Evolutionary conservation across 2,329 filamentous ascomycete genomes (phyloP), one percentile per base, ranked within the genome.

Genomic region (Zymoseptoria ardabiliae): DNA sequence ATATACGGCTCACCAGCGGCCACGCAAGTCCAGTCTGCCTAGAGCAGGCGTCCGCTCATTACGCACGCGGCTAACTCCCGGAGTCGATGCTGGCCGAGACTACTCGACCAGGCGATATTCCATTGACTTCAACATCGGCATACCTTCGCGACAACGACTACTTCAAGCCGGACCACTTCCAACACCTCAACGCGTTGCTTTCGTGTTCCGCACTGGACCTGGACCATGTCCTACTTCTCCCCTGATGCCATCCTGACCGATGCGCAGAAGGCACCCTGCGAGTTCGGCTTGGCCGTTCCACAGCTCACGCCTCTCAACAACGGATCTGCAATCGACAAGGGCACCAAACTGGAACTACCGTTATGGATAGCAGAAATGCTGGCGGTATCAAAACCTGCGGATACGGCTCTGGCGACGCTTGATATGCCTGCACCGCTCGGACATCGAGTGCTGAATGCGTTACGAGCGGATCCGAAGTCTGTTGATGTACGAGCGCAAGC

Each of bases 281-380:
- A 89, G 55, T 97, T 97, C 76, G 89, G 96, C 71, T 84, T 97
- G 70, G 89, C 93, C 61, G 87, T 96, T 30, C 88, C 91, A 20
- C 86, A 89, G 58, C 84, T 97, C 52, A 92, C 92, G 66, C 91
- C 96, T 73, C 82, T 99, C 61, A 93, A 90, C 70, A 82, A 89
- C 22, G 82, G 81, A 52, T 81, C 81, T 65, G 81, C 83, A 69
- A 86, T 97, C 68, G 94, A 93, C 73, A 77, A 86, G 57, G 89
- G 90, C 61, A 93, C 91, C 0, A 85, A 87, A 50, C 81, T 97
- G 53, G 84, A 88, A 62, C 85, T 97, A 0, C 94, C 94, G 1
- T 82, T 97, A 65, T 99, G 94, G 94, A 85, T 99, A 11, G 91
- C 89, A 66, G 90, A 96, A 74, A 93, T 97, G 83, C 88, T 99